Base-by-base conservation (phyloP, 208 protist species). In the Wallacemonas collosoma region DNA sequence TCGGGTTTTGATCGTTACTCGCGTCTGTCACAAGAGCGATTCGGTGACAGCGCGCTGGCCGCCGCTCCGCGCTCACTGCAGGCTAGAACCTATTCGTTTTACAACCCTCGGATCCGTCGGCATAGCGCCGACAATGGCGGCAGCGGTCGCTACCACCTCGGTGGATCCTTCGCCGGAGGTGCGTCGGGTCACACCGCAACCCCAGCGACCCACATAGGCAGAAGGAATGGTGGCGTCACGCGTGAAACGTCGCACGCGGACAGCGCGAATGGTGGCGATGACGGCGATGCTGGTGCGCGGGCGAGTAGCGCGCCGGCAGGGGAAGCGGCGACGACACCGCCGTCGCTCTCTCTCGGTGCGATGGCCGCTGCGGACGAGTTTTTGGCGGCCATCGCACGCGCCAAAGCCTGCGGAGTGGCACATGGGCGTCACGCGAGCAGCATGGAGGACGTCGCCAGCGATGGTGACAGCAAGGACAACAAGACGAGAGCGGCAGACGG, bases 341-440 rank as follows among this genome's bases (percentile, higher is more conserved):
- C 60, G 11, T 65, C 60, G 7, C 60, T 65, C 40, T 65, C 60
- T 5, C 12, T 38, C 43, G 60, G 60, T 11, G 60, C 60, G 9
- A 45, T 26, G 40, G 60, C 44, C 41, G 60, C 60, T 4, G 77
- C 77, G 15, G 62, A 62, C 12, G 73, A 82, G 73, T 82, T 82
- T 53, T 68, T 82, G 12, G 50, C 45, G 4, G 73, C 72, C 47
- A 74, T 65, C n/a, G 60, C 40, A 9, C 8, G 26, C 14, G 3
- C 60, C 40, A 62, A 65, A 26, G 36, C 38, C 7, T 8, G 50
- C 26, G 26, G 26, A 26, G 26, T 26, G 26, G 26, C 26, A 26
- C 26, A 26, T 26, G 26, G 26, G 26, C 26, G 26, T 26, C 26
- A 26, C 26, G 26, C 26, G 26, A 26, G 26, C 26, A 26, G 26